These are phyloP conservation scores for Podospora pseudocomata DNA, from an alignment of 495 filamentous ascomycete species.

Conservation along the genomic window DNA sequence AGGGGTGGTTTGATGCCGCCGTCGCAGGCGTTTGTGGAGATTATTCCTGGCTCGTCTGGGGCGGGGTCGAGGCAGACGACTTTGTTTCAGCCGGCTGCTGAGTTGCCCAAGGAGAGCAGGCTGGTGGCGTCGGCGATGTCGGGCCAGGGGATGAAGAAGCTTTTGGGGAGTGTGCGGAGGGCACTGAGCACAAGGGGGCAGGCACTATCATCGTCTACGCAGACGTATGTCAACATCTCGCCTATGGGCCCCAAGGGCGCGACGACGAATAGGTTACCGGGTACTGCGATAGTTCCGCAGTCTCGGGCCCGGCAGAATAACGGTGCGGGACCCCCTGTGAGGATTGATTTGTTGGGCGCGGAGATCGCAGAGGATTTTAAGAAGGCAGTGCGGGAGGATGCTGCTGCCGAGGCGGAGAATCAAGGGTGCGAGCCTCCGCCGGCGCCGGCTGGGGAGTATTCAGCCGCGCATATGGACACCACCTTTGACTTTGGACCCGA, in stretches of 20 bases:
- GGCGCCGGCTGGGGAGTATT: constrained; percentile 31
- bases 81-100: constrained; percentile 43
- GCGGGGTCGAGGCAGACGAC: constrained; percentile 46
- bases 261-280: constrained; percentile 50
- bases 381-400: constrained; percentile 58
- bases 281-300: constrained; percentile 54
- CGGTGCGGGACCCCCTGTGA: constrained; percentile 42
- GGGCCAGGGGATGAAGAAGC: constrained; percentile 68
- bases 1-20: constrained; percentile 77
- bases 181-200: constrained; percentile 69
- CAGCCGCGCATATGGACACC: constrained; percentile 37
- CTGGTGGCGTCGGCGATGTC: constrained; percentile 50
- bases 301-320: constrained; percentile 40
- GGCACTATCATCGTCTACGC: constrained; percentile 45
- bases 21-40: constrained; percentile 68
- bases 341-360: constrained; percentile 77
- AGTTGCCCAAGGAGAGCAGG: constrained; percentile 36
- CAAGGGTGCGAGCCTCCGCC: constrained; percentile 21
- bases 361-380: constrained; percentile 71
- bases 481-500: constrained; percentile 21
- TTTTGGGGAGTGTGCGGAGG: constrained; percentile 83
- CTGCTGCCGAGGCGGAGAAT: constrained; percentile 40
- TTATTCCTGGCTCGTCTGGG: constrained; percentile 50
- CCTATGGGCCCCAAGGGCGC: constrained; percentile 50
- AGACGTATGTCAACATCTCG: constrained; percentile 47